A percentile compares a stretch with the other conserved stretches of the same genome.
phyloP scores from a whole-genome alignment of 78 protist species.

The Pigoraptor vietnamica region DNA sequence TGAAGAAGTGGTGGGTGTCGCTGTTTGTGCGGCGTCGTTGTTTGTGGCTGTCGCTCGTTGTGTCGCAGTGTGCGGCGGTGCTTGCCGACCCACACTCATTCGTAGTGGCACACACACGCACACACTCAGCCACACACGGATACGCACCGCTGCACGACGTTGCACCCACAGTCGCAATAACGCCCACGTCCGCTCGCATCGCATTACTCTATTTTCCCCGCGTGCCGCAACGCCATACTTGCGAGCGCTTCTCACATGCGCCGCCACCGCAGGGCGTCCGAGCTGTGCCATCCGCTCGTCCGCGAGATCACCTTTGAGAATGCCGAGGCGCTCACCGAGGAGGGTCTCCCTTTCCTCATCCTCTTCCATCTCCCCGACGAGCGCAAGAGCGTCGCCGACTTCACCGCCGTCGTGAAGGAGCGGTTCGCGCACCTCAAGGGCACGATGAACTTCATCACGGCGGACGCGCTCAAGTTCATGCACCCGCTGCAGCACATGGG shows the following conservation, averaged over 20 bases:
- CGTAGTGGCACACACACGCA: too few species aligned
- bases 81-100: too few species aligned
- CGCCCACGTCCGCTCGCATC: too few species aligned
- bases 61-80: background rate
- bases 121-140: too few species aligned
- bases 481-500: conserved; percentile 47
- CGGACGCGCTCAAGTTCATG: conserved; percentile 22
- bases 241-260: too few species aligned
- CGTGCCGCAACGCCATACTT: too few species aligned
- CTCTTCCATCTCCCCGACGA: conserved; percentile 23
- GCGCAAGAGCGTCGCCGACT: background rate
- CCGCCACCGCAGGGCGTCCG: background rate
- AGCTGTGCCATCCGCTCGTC: conserved; percentile 13
- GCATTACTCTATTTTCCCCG: too few species aligned
- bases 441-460: conserved; percentile 2
- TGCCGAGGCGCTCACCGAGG: conserved; percentile 38
- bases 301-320: conserved; percentile 32
- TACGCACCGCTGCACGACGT: too few species aligned
- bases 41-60: background rate
- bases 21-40: background rate
- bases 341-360: conserved; percentile 30
- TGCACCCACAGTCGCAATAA: too few species aligned
- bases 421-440: background rate
- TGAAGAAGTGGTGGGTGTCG: background rate
- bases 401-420: background rate